phyloP scores from a whole-genome alignment of 2,329 filamentous ascomycete species.

The Diaporthe sp. region DNA sequence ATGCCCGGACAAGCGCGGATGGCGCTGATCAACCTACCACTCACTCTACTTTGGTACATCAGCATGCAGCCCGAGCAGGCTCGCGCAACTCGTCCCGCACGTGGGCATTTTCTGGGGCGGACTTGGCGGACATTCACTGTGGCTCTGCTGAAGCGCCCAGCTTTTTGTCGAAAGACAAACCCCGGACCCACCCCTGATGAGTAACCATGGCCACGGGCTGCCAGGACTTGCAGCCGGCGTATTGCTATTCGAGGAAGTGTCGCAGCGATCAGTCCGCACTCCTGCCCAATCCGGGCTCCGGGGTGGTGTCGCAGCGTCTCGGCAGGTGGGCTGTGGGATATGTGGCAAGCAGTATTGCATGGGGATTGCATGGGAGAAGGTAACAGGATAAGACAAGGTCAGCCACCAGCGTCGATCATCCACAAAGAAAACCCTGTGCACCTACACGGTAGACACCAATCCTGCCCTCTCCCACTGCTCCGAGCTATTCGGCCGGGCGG shows the following conservation, averaged over 20 bases:
- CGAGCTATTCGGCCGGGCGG: conserved; percentile 18
- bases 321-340: not conserved
- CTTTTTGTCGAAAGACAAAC: not conserved
- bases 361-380: conserved; percentile 4
- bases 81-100: conserved; percentile 14
- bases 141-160: conserved; percentile 11
- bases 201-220: not conserved
- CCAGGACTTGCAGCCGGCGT: not conserved
- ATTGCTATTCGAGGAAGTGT: not conserved
- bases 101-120: conserved; percentile 18
- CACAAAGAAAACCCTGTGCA: not conserved
- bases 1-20: not conserved
- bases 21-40: not conserved
- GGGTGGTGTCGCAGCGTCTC: not conserved
- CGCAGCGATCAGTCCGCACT: not conserved
- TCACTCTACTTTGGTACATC: not conserved
- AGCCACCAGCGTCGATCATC: conserved; percentile 13
- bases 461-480: not conserved
- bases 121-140: not conserved
- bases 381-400: not conserved
- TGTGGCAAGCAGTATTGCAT: not conserved
- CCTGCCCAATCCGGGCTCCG: conserved; percentile 7
- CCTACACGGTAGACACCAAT: not conserved
- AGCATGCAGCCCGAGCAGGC: not conserved
- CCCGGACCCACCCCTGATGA: not conserved